phyloP scores from a whole-genome alignment of 495 filamentous ascomycete species.

The Ramalina intermedia region DNA sequence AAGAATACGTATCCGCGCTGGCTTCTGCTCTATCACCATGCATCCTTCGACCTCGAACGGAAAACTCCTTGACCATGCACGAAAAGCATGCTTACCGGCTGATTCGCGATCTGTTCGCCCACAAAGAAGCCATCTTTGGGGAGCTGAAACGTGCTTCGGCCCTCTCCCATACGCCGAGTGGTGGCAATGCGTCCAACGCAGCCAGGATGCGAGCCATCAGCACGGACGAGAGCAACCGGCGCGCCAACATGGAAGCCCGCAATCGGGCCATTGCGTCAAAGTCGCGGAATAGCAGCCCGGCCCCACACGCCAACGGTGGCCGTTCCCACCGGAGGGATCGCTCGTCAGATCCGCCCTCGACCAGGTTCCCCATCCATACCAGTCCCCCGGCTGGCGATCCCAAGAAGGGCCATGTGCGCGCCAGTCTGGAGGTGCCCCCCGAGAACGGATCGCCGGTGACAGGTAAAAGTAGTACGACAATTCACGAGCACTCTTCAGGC shows the following conservation, averaged over 20 bases:
- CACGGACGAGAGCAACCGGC: conserved; percentile 91
- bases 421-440: conserved; percentile 50
- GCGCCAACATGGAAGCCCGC: conserved; percentile 83
- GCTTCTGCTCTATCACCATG: conserved; percentile 72
- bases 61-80: conserved; percentile 84
- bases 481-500: conserved; percentile 11
- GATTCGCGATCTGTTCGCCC: conserved; percentile 79
- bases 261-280: conserved; percentile 67
- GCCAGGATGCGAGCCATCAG: conserved; percentile 71
- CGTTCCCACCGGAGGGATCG: conserved; percentile 55
- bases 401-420: conserved; percentile 25
- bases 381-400: conserved; percentile 45
- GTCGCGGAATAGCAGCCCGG: conserved; percentile 62
- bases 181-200: conserved; percentile 23
- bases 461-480: conserved; percentile 22
- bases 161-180: conserved; percentile 38
- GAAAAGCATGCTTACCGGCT: conserved; percentile 88
- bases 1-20: conserved; percentile 64
- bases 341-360: conserved; percentile 58
- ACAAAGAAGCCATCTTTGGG: conserved; percentile 89
- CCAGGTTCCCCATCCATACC: conserved; percentile 68
- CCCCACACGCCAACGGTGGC: conserved; percentile 30
- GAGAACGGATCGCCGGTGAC: conserved; percentile 17
- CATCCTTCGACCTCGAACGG: conserved; percentile 70
- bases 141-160: conserved; percentile 87